Evolutionary conservation across 305 asterid species (phyloP).

Genomic region (Solanum hybrid): DNA sequence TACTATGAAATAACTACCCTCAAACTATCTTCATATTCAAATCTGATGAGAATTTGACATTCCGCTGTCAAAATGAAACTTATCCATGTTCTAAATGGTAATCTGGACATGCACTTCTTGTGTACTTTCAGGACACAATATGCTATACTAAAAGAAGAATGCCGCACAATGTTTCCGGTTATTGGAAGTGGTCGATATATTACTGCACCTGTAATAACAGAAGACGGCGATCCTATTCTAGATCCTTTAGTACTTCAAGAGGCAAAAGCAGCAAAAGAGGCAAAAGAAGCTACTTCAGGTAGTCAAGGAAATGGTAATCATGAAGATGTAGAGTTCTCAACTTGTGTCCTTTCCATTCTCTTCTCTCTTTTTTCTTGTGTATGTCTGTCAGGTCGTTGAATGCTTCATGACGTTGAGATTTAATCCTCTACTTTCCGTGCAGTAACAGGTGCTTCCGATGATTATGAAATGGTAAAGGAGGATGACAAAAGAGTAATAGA

Average conservation of each 20-base stretch:
- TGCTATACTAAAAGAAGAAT: slow-evolving; percentile 57
- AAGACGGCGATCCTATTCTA: slow-evolving; percentile 58
- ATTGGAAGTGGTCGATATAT: slow-evolving; percentile 70
- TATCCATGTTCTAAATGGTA: neutral
- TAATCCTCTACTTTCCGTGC: slow-evolving; percentile 15
- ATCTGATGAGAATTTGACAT: neutral
- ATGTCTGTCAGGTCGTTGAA: neutral
- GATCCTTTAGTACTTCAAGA: slow-evolving; percentile 83
- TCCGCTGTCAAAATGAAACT: neutral
- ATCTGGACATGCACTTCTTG: neutral
- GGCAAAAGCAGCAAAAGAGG: slow-evolving; percentile 23
- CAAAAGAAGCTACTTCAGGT: slow-evolving; percentile 12
- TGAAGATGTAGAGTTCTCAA: slow-evolving; percentile 14
- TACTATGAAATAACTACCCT: neutral
- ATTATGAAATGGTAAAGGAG: slow-evolving; percentile 24
- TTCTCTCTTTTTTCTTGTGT: slow-evolving; percentile 2
- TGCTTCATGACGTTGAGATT: neutral
- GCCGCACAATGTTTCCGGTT: slow-evolving; percentile 65
- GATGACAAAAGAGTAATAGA: slow-evolving; percentile 66
- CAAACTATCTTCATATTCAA: neutral
- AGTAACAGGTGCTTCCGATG: slow-evolving; percentile 29
- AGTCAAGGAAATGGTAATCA: slow-evolving; percentile 35
- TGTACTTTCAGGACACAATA: slow-evolving; percentile 50
- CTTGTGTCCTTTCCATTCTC: neutral
- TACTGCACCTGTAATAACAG: slow-evolving; percentile 76